phyloP scores from a whole-genome alignment of 148 eudicot species.

The Vaccinium corymbosum region DNA sequence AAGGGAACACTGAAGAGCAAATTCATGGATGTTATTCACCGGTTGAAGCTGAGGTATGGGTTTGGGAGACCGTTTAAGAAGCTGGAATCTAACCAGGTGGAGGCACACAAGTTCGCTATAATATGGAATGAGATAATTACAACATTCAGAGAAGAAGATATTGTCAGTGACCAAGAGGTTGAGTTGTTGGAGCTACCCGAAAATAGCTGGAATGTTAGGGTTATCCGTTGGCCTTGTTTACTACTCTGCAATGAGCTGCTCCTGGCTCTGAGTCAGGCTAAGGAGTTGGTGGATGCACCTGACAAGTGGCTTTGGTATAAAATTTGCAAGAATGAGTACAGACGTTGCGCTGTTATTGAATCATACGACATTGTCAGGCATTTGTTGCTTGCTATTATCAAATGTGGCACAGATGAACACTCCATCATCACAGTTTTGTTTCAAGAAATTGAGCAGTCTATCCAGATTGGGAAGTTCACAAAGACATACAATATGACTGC shows the following conservation, averaged over 20 bases:
- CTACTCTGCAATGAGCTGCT: slow-evolving; percentile 82
- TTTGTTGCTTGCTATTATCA: slow-evolving; percentile 54
- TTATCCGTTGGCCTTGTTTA: slow-evolving; percentile 87
- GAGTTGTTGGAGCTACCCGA: slow-evolving; percentile 78
- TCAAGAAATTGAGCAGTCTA: slow-evolving; percentile 66
- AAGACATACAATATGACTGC: slow-evolving; percentile 63
- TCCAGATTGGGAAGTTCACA: slow-evolving; percentile 64
- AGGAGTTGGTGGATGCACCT: slow-evolving; percentile 76
- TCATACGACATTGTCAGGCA: slow-evolving; percentile 65
- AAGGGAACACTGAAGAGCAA: slow-evolving; percentile 53
- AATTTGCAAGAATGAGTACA: slow-evolving; percentile 70
- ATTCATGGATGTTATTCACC: slow-evolving; percentile 53
- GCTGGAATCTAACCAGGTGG: slow-evolving; percentile 76
- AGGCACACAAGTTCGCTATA: slow-evolving; percentile 76
- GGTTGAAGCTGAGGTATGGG: slow-evolving; percentile 80
- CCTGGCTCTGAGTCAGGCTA: slow-evolving; percentile 78
- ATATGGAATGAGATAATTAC: slow-evolving; percentile 80
- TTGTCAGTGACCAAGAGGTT: slow-evolving; percentile 67
- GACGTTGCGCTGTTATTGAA: slow-evolving; percentile 80
- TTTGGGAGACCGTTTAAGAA: slow-evolving; percentile 72
- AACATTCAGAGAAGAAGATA: slow-evolving; percentile 82
- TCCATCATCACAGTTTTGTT: slow-evolving; percentile 56
- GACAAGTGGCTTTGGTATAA: slow-evolving; percentile 86
- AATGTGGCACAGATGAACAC: slow-evolving; percentile 49
- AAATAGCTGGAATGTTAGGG: slow-evolving; percentile 71